Percentiles rank a stretch among this genome's conserved stretches.
Conservation (phyloP, 148 eudicot species). For the Rhododendron griersonianum region DNA sequence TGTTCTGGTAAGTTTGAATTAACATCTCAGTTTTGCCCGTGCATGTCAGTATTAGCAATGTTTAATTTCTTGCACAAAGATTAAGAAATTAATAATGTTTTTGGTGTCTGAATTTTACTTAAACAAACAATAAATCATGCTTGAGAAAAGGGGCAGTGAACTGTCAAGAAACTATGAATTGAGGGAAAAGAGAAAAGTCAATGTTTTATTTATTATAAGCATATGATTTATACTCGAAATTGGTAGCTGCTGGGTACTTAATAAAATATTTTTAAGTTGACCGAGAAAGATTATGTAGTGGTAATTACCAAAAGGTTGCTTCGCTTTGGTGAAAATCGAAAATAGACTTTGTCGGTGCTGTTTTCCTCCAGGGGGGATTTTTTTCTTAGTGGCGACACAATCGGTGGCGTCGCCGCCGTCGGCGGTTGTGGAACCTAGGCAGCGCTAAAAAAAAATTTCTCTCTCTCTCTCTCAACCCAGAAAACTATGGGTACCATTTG, state of each 20-base stretch:
- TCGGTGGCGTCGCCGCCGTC: conserved; percentile 27
- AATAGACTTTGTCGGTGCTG: conserved; percentile 6
- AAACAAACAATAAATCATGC: neutral
- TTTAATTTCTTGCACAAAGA: neutral
- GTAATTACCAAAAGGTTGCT: neutral
- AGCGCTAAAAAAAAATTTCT: neutral
- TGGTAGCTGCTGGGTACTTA: neutral
- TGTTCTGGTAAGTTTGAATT: neutral
- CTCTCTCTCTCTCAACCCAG: too few species aligned
- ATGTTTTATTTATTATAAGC: neutral
- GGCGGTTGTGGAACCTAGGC: conserved; percentile 14
- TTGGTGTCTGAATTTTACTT: neutral
- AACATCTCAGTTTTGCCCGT: neutral
- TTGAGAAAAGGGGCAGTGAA: neutral
- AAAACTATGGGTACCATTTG: neutral
- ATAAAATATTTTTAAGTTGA: neutral
- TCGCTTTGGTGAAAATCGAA: neutral
- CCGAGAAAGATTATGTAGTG: neutral
- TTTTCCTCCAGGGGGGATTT: neutral
- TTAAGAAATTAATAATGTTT: neutral
- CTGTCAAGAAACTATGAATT: neutral
- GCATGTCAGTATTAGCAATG: neutral
- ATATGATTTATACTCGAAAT: neutral
- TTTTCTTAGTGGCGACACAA: conserved; percentile 15
- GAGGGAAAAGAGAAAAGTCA: neutral